phyloP scores from a whole-genome alignment of 495 filamentous ascomycete genomes.

The Penicillium subrubescens region DNA sequence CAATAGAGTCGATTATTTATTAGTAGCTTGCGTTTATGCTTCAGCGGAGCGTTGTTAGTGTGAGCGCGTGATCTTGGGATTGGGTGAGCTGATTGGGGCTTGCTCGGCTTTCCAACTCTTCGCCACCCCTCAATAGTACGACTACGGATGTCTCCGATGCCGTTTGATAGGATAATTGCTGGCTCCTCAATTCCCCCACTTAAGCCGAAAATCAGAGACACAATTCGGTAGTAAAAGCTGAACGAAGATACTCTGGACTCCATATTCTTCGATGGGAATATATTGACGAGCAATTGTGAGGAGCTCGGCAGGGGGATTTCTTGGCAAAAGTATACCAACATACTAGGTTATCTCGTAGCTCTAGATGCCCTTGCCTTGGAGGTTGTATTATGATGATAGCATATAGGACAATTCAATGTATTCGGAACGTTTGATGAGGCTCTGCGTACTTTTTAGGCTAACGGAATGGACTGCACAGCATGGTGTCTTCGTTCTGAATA shows the following conservation, averaged over 20 bases:
- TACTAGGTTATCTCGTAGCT: not conserved
- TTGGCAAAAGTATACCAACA: not conserved
- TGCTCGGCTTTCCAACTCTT: not conserved
- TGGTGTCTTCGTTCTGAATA: too few relatives aligned
- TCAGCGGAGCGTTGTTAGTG: not conserved
- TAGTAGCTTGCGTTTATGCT: slow-evolving; percentile 7
- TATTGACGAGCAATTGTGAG: not conserved
- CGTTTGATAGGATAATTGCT: not conserved
- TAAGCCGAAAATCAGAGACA: not conserved
- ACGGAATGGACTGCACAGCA: too few relatives aligned
- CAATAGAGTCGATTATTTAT: slow-evolving; percentile 7
- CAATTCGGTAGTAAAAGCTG: not conserved
- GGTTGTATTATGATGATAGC: too few relatives aligned
- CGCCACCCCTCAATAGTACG: not conserved
- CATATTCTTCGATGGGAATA: not conserved
- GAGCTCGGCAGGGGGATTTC: not conserved
- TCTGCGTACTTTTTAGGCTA: too few relatives aligned
- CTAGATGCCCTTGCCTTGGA: not conserved
- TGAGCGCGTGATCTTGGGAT: not conserved
- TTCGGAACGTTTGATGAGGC: too few relatives aligned
- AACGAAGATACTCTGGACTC: not conserved
- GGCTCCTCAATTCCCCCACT: not conserved
- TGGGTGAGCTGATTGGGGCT: not conserved
- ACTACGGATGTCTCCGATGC: not conserved
- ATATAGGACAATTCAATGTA: too few relatives aligned